phyloP scores from a whole-genome alignment of 2,329 filamentous ascomycete genomes.

The Colletotrichum tanaceti region DNA sequence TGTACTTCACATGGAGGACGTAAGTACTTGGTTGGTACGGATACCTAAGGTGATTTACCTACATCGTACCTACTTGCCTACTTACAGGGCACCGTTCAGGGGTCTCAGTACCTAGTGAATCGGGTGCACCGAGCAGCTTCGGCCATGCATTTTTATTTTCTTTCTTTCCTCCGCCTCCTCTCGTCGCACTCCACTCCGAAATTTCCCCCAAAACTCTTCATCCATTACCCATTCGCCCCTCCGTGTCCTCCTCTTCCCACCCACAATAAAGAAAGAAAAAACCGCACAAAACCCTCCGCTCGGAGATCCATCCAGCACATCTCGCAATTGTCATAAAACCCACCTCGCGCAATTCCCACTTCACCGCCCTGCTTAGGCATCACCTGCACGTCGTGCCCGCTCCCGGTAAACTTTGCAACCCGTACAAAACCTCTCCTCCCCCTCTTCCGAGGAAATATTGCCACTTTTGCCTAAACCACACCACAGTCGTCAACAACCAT shows the following conservation, averaged over 20 bases:
- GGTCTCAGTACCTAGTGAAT: too few relatives aligned
- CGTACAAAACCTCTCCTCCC: conserved; percentile 16
- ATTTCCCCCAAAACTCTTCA: conserved; percentile 20
- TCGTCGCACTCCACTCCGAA: conserved; percentile 5
- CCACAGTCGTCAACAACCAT: conserved; percentile 11
- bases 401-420: conserved; percentile 12
- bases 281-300: conserved; percentile 23
- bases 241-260: conserved; percentile 13
- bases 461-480: conserved; percentile 7
- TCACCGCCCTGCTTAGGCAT: conserved; percentile 27
- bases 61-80: too few relatives aligned
- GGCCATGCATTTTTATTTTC: neutral
- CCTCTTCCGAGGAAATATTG: conserved; percentile 6
- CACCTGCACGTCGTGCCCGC: conserved; percentile 16
- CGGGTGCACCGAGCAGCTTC: too few relatives aligned
- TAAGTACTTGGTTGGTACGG: too few relatives aligned
- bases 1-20: too few relatives aligned
- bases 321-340: conserved; percentile 13
- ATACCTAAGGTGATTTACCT: too few relatives aligned
- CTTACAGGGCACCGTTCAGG: too few relatives aligned
- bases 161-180: conserved; percentile 5
- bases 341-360: conserved; percentile 8
- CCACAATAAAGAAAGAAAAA: conserved; percentile 19
- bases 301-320: conserved; percentile 28
- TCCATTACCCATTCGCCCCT: conserved; percentile 7